Conservation (phyloP, 140 eudicot species). For the Ambrosia hybrid region DNA sequence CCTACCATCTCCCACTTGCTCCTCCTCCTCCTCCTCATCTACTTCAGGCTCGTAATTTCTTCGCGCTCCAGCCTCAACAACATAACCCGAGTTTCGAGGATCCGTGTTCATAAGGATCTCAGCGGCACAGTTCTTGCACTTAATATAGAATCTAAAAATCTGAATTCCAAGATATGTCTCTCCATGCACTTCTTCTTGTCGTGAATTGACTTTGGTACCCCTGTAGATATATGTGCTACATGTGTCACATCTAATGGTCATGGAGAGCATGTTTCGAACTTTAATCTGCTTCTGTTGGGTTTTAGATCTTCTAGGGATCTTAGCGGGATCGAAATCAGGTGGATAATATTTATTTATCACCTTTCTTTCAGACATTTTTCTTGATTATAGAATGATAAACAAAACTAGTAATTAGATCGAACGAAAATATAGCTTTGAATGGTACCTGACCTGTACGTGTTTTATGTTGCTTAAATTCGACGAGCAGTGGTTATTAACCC, state of each 20-base stretch:
- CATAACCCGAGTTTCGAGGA: too few species aligned
- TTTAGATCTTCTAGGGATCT: slow-evolving; percentile 27
- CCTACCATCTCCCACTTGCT: slow-evolving; percentile 74
- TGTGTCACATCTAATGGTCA: slow-evolving; percentile 63
- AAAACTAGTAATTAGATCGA: too few species aligned
- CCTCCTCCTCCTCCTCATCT: slow-evolving; percentile 3
- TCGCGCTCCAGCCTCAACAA: too few species aligned
- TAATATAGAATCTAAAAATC: slow-evolving; percentile 66
- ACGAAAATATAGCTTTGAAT: too few species aligned
- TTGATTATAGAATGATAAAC: too few species aligned
- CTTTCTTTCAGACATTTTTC: neutral
- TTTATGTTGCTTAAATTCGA: too few species aligned
- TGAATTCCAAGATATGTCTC: slow-evolving; percentile 76
- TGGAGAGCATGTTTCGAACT: slow-evolving; percentile 75
- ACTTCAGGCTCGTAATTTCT: too few species aligned
- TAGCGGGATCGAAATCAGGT: slow-evolving; percentile 22
- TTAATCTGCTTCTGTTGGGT: slow-evolving; percentile 39
- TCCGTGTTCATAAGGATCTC: slow-evolving; percentile 20
- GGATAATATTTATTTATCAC: neutral
- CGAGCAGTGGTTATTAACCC: too few species aligned
- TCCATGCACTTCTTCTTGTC: slow-evolving; percentile 54
- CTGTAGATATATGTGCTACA: slow-evolving; percentile 69
- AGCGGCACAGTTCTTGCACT: slow-evolving; percentile 72
- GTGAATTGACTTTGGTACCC: slow-evolving; percentile 71
- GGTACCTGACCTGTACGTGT: too few species aligned